Evolutionary conservation across 169 alveolate species (phyloP).

Genomic region (Plasmodium berghei): DNA sequence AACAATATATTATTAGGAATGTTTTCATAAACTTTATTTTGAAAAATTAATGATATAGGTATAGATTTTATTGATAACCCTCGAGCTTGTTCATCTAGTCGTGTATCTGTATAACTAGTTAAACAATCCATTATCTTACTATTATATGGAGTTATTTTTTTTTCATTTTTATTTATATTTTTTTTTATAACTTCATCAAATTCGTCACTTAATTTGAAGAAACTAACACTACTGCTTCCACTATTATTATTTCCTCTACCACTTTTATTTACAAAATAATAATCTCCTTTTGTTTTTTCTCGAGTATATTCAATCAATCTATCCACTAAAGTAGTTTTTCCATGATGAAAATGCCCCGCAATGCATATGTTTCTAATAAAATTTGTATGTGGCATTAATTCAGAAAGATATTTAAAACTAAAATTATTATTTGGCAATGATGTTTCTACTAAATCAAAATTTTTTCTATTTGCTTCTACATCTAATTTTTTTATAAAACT

Average conservation of each 20-base stretch:
- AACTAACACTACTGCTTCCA: conserved; percentile 63
- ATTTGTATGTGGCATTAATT: conserved; percentile 94
- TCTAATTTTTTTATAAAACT: conserved; percentile 81
- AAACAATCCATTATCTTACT: conserved; percentile 62
- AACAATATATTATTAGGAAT: conserved; percentile 81
- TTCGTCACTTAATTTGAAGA: conserved; percentile 28
- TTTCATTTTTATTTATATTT: not conserved
- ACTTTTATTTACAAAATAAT: conserved; percentile 77
- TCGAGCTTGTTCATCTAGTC: conserved; percentile 98
- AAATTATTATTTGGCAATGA: conserved; percentile 91
- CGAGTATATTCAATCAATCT: conserved; percentile 96
- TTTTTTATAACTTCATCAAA: conserved; percentile 35
- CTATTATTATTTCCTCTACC: conserved; percentile 6
- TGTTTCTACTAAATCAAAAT: conserved; percentile 84
- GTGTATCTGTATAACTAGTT: conserved; percentile 94
- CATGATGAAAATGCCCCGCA: conserved; percentile 98
- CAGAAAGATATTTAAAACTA: conserved; percentile 93
- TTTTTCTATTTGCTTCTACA: conserved; percentile 83
- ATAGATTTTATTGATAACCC: conserved; percentile 96
- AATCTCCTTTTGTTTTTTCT: conserved; percentile 75
- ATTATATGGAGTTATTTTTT: conserved; percentile 57
- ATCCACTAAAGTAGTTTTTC: conserved; percentile 98
- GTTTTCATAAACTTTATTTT: conserved; percentile 69
- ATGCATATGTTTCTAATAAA: conserved; percentile 96
- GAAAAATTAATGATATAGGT: conserved; percentile 97